These are phyloP conservation scores for Aspergillus diversus DNA, from an alignment of 495 filamentous ascomycete genomes.

Conservation along the genomic window DNA sequence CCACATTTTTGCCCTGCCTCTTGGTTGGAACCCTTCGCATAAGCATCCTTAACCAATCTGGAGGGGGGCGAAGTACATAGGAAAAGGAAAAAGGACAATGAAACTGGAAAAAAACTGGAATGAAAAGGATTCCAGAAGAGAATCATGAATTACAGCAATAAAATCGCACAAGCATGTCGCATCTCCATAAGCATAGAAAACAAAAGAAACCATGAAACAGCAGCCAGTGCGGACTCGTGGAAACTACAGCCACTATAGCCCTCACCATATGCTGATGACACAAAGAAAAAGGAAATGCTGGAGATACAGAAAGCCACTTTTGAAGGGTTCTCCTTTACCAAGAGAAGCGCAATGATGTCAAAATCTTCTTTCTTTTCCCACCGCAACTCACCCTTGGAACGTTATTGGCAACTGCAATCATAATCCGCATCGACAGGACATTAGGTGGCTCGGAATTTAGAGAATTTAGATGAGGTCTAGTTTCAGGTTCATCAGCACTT, in stretches of 20 bases:
- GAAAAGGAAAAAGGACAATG: constrained; percentile 31
- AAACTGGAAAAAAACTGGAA: constrained; percentile 22
- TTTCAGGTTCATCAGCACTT: neutral
- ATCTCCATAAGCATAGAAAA: constrained; percentile 47
- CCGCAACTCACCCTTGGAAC: constrained; percentile 41
- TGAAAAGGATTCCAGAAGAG: constrained; percentile 27
- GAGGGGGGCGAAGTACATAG: constrained; percentile 46
- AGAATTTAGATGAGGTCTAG: constrained; percentile 57
- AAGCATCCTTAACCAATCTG: constrained; percentile 47
- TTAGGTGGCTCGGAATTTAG: constrained; percentile 34
- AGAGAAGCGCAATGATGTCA: constrained; percentile 36
- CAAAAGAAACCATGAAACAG: constrained; percentile 46
- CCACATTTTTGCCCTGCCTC: constrained; percentile 51
- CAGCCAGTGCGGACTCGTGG: constrained; percentile 9
- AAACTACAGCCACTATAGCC: constrained; percentile 14
- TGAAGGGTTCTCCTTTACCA: constrained; percentile 38
- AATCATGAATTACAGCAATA: constrained; percentile 49
- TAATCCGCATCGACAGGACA: constrained; percentile 48
- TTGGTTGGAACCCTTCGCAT: constrained; percentile 43
- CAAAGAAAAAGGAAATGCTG: constrained; percentile 39
- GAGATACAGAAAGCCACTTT: constrained; percentile 54
- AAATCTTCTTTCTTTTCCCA: constrained; percentile 30
- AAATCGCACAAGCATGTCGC: constrained; percentile 48
- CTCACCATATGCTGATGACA: constrained; percentile 31
- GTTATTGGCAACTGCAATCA: constrained; percentile 44